phyloP scores from a whole-genome alignment of 78 protist genomes.

The Guillardia theta region DNA sequence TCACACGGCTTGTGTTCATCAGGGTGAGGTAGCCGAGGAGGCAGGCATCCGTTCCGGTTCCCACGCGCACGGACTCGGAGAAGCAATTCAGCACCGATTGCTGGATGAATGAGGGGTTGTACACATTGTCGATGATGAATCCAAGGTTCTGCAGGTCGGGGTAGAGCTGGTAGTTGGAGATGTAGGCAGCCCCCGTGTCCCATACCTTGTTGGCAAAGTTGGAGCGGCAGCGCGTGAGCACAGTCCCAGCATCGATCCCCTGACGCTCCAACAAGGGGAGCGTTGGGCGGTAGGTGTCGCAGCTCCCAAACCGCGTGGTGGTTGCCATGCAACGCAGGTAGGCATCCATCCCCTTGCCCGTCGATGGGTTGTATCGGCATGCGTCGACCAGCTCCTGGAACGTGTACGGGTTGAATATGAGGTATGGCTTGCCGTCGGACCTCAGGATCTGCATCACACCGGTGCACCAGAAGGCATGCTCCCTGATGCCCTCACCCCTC shows the following conservation, averaged over 20 bases:
- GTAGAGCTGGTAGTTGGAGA: background rate
- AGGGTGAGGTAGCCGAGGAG: background rate
- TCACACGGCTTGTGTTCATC: background rate
- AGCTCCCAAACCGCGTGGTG: background rate
- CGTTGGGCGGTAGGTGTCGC: background rate
- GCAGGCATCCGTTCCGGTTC: background rate
- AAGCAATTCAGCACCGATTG: background rate
- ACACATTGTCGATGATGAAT: background rate
- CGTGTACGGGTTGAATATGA: background rate
- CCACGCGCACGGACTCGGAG: background rate
- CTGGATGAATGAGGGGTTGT: background rate
- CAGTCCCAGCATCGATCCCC: background rate
- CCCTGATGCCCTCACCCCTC: background rate
- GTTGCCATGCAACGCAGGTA: background rate
- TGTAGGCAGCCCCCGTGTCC: background rate
- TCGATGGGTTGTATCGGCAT: no score
- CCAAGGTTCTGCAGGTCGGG: background rate
- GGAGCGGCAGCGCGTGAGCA: background rate
- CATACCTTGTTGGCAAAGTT: background rate
- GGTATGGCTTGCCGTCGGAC: background rate
- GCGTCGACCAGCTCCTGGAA: background rate
- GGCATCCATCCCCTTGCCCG: background rate
- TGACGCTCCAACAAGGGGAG: background rate
- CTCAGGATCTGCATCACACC: background rate
- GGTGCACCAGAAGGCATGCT: background rate